Percentiles rank a stretch among this genome's conserved stretches.
phyloP scores from a whole-genome alignment of 257 asterid genomes.

The Haberlea rhodopensis region DNA sequence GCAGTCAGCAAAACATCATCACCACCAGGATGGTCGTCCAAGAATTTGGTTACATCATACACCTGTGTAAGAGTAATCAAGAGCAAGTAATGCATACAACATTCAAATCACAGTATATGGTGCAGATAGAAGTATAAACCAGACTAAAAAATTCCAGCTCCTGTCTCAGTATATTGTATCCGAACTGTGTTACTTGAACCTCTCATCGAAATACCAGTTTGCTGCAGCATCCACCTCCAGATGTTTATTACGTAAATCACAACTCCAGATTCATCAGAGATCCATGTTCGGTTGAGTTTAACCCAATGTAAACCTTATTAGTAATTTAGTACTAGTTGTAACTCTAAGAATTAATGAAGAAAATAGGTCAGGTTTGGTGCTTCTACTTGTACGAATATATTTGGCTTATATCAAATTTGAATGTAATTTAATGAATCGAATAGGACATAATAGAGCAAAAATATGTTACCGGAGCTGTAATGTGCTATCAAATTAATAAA shows the following conservation, averaged over 20 bases:
- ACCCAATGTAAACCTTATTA: background rate
- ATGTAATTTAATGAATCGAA: background rate
- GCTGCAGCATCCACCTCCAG: background rate
- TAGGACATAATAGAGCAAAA: background rate
- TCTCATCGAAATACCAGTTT: background rate
- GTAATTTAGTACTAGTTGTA: background rate
- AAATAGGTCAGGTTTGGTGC: background rate
- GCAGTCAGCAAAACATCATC: slow-evolving; percentile 58
- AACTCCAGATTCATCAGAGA: background rate
- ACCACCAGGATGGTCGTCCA: slow-evolving; percentile 82
- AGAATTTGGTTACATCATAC: slow-evolving; percentile 55
- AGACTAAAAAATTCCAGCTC: background rate
- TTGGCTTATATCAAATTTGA: background rate
- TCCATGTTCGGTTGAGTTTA: background rate
- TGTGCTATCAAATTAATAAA: no score
- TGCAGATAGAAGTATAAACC: background rate
- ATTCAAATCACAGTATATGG: background rate
- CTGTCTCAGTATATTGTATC: background rate
- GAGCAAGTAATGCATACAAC: background rate
- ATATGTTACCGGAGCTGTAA: background rate
- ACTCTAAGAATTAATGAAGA: no score
- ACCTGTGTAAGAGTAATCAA: slow-evolving; percentile 38
- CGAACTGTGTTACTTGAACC: background rate
- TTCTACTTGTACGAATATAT: background rate
- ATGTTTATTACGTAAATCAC: no score